Evolutionary conservation across 768 basidiomycete genomes (phyloP), one percentile per base, ranked within the genome.

Genomic region (Cantharellus cinnabarinus): DNA sequence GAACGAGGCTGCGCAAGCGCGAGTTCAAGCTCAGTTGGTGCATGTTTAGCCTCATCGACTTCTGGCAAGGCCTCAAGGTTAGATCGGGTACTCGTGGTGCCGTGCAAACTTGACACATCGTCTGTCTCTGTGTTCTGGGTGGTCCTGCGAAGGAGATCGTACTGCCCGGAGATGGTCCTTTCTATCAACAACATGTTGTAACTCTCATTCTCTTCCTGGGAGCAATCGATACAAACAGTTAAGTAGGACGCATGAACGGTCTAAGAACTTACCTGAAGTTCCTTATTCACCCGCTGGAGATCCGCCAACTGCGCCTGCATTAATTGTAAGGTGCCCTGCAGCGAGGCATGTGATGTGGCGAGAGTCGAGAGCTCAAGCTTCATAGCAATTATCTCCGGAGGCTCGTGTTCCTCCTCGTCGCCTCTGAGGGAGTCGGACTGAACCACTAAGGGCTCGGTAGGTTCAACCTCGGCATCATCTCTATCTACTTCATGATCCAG

Each of bases 131-230:
- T 34, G 4, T 44, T 34, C 29, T 29, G 37, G 15, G 57, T 20
- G n/a, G 41, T 4, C 69, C 82, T 79, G 64, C 75, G 80, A 68
- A 81, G 73, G 62, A 87, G 72, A 67, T 89, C 83, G 67, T 85
- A 88, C 65, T 87, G 85, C 3, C 94, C 94, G 63, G 77, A 90
- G 50, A 98, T 70, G 0, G 95, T 97, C 73, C 79, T 83, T 71
- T 98, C 93, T 62, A 88, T 76, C 35, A 98, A 72, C 42, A 99
- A 76, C 62, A 93, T 88, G 78, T 94, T 89, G 72, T 90, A 99
- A 56, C 87, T 87, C 70, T 95, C 91, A 69, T 97, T 99, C 65
- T 98, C 93, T 69, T 98, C 91, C 70, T 67, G 62, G 7, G 72
- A 35, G 7, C 4, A 42, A 20, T 4, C 2, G 20, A n/a, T 42